Evolutionary conservation across 768 basidiomycete genomes (phyloP), one percentile per base, ranked within the genome.

Genomic region (Naganishia vishniacii): DNA sequence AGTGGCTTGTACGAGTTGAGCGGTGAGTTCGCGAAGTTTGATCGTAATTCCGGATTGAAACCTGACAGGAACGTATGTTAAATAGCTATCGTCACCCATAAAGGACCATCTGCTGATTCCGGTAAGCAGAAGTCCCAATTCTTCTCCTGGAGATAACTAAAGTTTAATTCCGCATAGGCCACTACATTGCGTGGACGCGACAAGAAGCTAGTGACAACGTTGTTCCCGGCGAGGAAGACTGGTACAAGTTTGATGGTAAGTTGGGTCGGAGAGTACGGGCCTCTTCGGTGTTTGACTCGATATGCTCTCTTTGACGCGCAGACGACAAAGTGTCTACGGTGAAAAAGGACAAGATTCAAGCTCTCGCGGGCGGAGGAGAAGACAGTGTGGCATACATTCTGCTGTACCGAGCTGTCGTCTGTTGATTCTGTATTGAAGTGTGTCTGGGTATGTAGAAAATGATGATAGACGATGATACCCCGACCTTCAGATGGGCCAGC

Each of bases 21-120:
- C 65, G 91, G 91, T 89, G 67, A 72, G 88, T 82, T 40, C 26
- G 34, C 2, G 29, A 4, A 12, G 26, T 49, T 31, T 28, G 15
- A 20, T 31, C n/a, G 5, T 34, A 23, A n/a, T 28, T 48, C 3
- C 5, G 16, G 13, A 4, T 3, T 23, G 8, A n/a, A n/a, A n/a
- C n/a, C n/a, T n/a, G n/a, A n/a, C n/a, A n/a, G n/a, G n/a, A n/a
- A n/a, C n/a, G n/a, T n/a, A n/a, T n/a, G n/a, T n/a, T n/a, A n/a
- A n/a, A n/a, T 25, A 91, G 91, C 87, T 8, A 88, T 99, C 72
- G 86, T 99, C 13, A 94, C 92, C 23, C 95, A 98, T 82, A 99
- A 99, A 77, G 95, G 95, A 12, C 84, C 92, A 0, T 87, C 87
- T 0, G 93, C 95, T 0, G 95, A 98, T 72, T 85, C 89, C 0